Evolutionary conservation across 441 rosid species (phyloP).

Genomic region (Arabidopsis hybrid): DNA sequence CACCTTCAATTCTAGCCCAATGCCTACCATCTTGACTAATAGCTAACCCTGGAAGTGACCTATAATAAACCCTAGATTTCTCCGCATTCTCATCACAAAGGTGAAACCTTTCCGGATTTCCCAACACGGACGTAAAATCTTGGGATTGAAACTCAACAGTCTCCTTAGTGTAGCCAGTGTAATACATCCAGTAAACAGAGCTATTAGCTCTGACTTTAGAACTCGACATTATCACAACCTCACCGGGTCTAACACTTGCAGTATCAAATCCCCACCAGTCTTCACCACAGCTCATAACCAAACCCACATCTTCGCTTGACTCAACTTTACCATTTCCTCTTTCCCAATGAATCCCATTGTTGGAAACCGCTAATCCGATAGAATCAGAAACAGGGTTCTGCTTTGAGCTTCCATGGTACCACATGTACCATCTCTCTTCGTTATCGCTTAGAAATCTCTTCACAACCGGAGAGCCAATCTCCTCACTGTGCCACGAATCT

Average conservation of each 20-base stretch:
- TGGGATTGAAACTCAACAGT: constrained; percentile 47
- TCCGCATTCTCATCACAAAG: constrained; percentile 35
- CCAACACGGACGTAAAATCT: constrained; percentile 44
- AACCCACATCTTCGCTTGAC: constrained; percentile 65
- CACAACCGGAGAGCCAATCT: constrained; percentile 62
- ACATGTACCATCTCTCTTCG: constrained; percentile 91
- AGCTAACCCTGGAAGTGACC: constrained; percentile 79
- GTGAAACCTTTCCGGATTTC: constrained; percentile 58
- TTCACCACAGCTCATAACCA: constrained; percentile 64
- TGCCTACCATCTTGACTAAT: constrained; percentile 88
- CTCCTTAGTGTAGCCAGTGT: constrained; percentile 65
- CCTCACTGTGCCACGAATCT: constrained; percentile 41
- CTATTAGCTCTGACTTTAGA: constrained; percentile 58
- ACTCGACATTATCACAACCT: constrained; percentile 79
- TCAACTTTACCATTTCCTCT: constrained; percentile 54
- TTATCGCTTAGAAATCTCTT: constrained; percentile 78
- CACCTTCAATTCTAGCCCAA: constrained; percentile 95
- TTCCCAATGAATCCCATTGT: constrained; percentile 82
- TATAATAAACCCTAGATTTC: constrained; percentile 39
- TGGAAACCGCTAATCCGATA: constrained; percentile 77
- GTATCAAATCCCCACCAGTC: constrained; percentile 93
- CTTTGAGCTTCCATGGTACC: constrained; percentile 72
- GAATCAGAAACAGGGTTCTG: constrained; percentile 50
- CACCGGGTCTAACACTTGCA: constrained; percentile 64
- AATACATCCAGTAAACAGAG: constrained; percentile 82